These are phyloP conservation scores for Albifimbria verrucaria DNA, from an alignment of 2,329 filamentous ascomycete species.

Conservation along the genomic window DNA sequence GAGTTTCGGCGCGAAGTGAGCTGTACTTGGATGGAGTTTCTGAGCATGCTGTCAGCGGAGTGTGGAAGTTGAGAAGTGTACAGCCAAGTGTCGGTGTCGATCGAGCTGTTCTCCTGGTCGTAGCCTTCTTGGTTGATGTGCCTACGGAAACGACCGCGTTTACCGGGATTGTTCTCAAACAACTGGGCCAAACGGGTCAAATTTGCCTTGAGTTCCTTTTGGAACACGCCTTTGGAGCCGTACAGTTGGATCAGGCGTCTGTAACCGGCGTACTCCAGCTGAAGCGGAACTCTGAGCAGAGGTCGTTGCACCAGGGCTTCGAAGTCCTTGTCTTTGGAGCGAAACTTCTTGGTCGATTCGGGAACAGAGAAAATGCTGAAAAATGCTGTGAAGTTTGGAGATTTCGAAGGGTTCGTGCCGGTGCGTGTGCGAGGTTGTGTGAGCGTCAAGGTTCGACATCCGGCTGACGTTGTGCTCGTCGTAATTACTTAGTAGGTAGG, in stretches of 20 bases:
- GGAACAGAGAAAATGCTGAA: not conserved
- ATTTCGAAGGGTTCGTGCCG: too few species aligned
- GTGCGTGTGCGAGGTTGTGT: too few species aligned
- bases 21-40: too few species aligned
- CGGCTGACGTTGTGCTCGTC: too few species aligned
- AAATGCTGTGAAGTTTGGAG: too few species aligned
- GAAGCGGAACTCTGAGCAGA: not conserved
- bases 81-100: not conserved
- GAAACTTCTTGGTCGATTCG: not conserved
- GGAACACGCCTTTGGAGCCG: not conserved
- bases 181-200: not conserved
- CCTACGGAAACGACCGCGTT: not conserved
- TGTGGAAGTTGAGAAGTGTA: not conserved
- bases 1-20: not conserved
- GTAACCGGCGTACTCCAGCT: not conserved
- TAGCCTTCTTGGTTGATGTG: not conserved
- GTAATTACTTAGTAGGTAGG: too few species aligned
- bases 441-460: too few species aligned
- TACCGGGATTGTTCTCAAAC: not conserved
- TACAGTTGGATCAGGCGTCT: not conserved
- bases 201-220: not conserved
- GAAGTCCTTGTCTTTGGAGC: not conserved
- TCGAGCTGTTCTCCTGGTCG: not conserved
- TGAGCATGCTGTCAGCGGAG: not conserved
- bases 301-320: not conserved